Evolutionary conservation across 2,329 filamentous ascomycete genomes (phyloP).

Genomic region (Cadophora sp.): DNA sequence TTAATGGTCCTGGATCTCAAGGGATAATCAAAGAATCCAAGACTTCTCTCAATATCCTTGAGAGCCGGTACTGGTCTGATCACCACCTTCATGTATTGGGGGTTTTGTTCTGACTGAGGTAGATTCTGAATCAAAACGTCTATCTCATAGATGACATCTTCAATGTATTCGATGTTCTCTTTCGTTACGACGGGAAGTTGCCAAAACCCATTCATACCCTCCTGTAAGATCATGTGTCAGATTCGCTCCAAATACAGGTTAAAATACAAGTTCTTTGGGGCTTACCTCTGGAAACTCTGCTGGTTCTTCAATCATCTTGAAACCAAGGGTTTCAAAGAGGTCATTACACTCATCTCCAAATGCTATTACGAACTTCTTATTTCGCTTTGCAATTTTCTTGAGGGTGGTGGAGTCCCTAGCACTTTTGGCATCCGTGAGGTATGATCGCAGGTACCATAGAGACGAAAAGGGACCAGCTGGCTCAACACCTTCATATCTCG

Average conservation of each 20-base stretch:
- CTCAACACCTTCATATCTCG: constrained; percentile 56
- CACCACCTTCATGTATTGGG: constrained; percentile 18
- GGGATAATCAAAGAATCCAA: constrained; percentile 43
- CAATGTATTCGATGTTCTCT: constrained; percentile 52
- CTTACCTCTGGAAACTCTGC: constrained; percentile 48
- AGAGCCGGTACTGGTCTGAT: constrained; percentile 33
- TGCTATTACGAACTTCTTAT: constrained; percentile 68
- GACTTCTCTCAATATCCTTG: constrained; percentile 39
- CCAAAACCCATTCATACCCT: constrained; percentile 44
- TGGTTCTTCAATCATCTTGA: constrained; percentile 50
- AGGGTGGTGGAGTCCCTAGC: constrained; percentile 56
- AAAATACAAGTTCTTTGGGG: not conserved
- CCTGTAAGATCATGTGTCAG: constrained; percentile 39
- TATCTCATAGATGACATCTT: constrained; percentile 66
- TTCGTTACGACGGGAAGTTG: constrained; percentile 39
- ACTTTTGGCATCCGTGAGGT: constrained; percentile 60
- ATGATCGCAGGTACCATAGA: constrained; percentile 62
- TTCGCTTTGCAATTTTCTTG: constrained; percentile 62
- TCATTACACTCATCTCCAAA: constrained; percentile 68
- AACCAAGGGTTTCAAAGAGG: constrained; percentile 64
- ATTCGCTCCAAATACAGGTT: not conserved
- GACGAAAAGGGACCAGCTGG: constrained; percentile 60
- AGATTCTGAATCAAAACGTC: constrained; percentile 35
- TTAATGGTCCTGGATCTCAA: constrained; percentile 40
- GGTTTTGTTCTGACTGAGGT: constrained; percentile 31